These are phyloP conservation scores for Epicoccum nigrum DNA, from an alignment of 2,329 filamentous ascomycete genomes.

Conservation along the genomic window DNA sequence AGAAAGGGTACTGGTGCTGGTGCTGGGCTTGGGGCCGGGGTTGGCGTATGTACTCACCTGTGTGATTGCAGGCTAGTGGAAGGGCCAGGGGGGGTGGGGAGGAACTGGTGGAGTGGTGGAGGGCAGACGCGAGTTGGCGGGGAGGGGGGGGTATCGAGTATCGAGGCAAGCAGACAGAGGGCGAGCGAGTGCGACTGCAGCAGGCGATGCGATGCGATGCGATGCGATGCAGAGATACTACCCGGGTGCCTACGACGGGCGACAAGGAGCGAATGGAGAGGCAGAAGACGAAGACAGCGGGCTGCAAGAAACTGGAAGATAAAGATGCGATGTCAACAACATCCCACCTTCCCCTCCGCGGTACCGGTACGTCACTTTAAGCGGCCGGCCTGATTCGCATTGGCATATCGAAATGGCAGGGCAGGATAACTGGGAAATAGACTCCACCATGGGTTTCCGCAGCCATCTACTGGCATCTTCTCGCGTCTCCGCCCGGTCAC, in stretches of 20 bases:
- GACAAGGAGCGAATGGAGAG: constrained; percentile 5
- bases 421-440: constrained; percentile 14
- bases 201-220: too few species aligned
- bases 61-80: not conserved
- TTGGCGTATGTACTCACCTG: constrained; percentile 20
- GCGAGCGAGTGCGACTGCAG: not conserved
- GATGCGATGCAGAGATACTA: not conserved
- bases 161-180: not conserved
- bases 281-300: constrained; percentile 2
- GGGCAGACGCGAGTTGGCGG: too few species aligned
- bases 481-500: constrained; percentile 14
- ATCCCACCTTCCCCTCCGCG: constrained; percentile 22
- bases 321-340: constrained; percentile 14
- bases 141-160: too few species aligned
- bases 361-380: constrained; percentile 19
- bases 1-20: constrained; percentile 9
- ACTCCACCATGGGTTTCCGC: constrained; percentile 22
- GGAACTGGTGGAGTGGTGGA: constrained; percentile 1
- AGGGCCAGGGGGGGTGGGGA: constrained; percentile 10
- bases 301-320: constrained; percentile 13
- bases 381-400: constrained; percentile 4
- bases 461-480: constrained; percentile 24
- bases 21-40: too few species aligned
- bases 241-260: constrained; percentile 1
- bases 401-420: constrained; percentile 15